Percentiles rank a stretch among this genome's conserved stretches.
These are phyloP conservation scores for Phytophthora palmivora DNA, from an alignment of 352 stramenopile species.

Conservation along the genomic window DNA sequence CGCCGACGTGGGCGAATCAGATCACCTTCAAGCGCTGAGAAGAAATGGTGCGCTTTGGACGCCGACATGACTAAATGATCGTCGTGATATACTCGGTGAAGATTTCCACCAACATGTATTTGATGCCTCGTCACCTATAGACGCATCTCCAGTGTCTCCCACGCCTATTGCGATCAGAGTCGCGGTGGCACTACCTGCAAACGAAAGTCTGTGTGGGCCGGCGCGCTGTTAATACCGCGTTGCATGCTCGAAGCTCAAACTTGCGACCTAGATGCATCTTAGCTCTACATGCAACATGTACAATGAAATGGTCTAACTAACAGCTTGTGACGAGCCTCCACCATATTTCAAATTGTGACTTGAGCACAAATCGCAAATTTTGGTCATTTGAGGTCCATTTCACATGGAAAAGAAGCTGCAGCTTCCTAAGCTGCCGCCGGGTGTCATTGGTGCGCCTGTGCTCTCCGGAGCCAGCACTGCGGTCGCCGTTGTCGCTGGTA, in stretches of 20 bases:
- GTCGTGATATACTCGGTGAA: not conserved
- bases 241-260: too few relatives aligned
- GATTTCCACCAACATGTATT: not conserved
- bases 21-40: constrained; percentile 7
- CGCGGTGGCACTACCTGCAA: too few relatives aligned
- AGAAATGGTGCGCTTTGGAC: constrained; percentile 9
- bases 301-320: too few relatives aligned
- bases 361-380: too few relatives aligned
- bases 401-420: constrained; percentile 53
- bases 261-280: too few relatives aligned
- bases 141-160: constrained; percentile 21
- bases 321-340: too few relatives aligned
- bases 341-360: too few relatives aligned
- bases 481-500: constrained; percentile 49
- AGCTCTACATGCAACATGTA: too few relatives aligned
- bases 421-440: constrained; percentile 47
- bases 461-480: constrained; percentile 44
- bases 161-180: too few relatives aligned
- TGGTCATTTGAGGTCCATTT: too few relatives aligned
- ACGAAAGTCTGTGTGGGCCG: too few relatives aligned
- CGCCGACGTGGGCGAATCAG: constrained; percentile 37
- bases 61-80: constrained; percentile 2
- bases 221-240: too few relatives aligned
- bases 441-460: constrained; percentile 24
- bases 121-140: constrained; percentile 24